These are phyloP conservation scores for Paramecium tetraurelia DNA, from an alignment of 73 alveolate species.

Conservation along the genomic window DNA sequence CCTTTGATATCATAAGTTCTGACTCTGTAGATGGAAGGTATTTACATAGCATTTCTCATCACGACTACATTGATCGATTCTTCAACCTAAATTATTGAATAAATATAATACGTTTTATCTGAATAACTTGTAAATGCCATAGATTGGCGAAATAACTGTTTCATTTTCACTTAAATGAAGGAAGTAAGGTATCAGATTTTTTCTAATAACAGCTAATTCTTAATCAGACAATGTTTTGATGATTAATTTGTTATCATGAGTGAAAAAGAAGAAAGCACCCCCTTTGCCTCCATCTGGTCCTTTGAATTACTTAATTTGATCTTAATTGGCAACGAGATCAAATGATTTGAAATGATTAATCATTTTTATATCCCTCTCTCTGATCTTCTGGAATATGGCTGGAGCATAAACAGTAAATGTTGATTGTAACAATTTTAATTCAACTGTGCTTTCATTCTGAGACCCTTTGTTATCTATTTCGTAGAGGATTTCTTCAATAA, in stretches of 20 bases:
- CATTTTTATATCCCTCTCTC: not conserved
- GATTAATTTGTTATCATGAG: conserved; percentile 90
- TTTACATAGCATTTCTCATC: conserved; percentile 31
- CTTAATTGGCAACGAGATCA: not conserved
- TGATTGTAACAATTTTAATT: not conserved
- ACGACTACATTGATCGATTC: not conserved
- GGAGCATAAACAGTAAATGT: not conserved
- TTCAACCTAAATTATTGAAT: not conserved
- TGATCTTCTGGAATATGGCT: not conserved
- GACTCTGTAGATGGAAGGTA: not conserved
- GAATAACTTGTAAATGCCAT: not conserved
- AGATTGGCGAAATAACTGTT: conserved; percentile 13
- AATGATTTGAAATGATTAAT: not conserved
- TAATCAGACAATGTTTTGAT: conserved; percentile 88
- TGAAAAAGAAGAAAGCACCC: conserved; percentile 94
- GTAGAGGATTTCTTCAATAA: not conserved
- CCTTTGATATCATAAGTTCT: conserved; percentile 46
- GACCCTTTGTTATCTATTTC: not conserved
- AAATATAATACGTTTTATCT: not conserved
- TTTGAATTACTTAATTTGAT: not conserved
- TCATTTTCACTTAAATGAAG: not conserved
- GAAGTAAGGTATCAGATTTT: not conserved
- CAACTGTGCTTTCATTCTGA: not conserved
- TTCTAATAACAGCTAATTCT: conserved; percentile 76
- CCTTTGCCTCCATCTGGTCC: conserved; percentile 86